These are phyloP conservation scores for Colletotrichum sp. DNA, from an alignment of 2,329 filamentous ascomycete genomes.

Conservation along the genomic window DNA sequence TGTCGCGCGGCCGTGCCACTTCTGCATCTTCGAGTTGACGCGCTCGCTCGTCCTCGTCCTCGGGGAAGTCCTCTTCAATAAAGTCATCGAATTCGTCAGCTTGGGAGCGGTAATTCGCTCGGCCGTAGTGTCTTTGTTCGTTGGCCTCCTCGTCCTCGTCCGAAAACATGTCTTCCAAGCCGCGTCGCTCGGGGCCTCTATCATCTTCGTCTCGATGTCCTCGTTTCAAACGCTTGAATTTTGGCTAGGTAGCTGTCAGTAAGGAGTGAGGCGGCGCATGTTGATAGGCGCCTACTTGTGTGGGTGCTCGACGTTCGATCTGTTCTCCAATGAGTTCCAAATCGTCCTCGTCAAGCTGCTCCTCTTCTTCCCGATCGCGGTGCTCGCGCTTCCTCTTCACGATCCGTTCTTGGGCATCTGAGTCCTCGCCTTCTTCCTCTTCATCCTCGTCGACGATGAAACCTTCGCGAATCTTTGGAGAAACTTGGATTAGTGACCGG, in stretches of 20 bases:
- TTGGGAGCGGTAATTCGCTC: slow-evolving; percentile 61
- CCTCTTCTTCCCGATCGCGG: slow-evolving; percentile 80
- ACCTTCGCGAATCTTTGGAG: slow-evolving; percentile 78
- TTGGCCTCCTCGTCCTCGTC: slow-evolving; percentile 85
- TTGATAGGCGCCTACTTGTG: slow-evolving; percentile 65
- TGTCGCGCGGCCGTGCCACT: slow-evolving; percentile 80
- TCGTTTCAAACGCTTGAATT: slow-evolving; percentile 96
- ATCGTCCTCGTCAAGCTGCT: slow-evolving; percentile 94
- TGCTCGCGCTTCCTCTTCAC: slow-evolving; percentile 79
- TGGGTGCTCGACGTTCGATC: slow-evolving; percentile 69
- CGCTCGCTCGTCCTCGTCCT: slow-evolving; percentile 80
- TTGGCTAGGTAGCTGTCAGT: slow-evolving; percentile 60
- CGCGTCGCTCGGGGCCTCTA: slow-evolving; percentile 67
- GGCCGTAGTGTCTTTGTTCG: slow-evolving; percentile 57
- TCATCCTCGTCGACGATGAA: slow-evolving; percentile 96
- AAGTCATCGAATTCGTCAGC: slow-evolving; percentile 92
- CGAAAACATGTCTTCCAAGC: slow-evolving; percentile 91
- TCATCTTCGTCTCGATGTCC: slow-evolving; percentile 81
- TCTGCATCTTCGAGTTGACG: slow-evolving; percentile 85
- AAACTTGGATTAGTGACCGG: slow-evolving; percentile 1
- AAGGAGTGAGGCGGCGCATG: background rate
- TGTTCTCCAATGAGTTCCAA: slow-evolving; percentile 91
- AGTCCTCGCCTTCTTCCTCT: slow-evolving; percentile 69
- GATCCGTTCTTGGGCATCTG: slow-evolving; percentile 57
- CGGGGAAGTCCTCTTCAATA: slow-evolving; percentile 94